Evolutionary conservation across 2,329 filamentous ascomycete genomes (phyloP).

Genomic region (Alternaria triticimaculans): DNA sequence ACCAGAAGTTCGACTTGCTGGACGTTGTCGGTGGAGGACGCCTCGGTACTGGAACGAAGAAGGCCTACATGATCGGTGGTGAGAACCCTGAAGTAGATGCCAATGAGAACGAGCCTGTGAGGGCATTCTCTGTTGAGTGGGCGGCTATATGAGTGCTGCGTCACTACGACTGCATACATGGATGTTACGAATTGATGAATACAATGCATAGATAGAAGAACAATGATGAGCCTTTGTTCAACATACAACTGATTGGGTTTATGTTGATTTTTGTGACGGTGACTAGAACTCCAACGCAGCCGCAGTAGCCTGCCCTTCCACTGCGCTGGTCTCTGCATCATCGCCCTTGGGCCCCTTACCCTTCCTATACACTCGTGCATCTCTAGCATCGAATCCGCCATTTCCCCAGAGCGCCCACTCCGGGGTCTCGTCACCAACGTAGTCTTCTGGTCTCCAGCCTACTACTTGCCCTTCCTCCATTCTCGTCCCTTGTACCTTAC

Average conservation of each 20-base stretch:
- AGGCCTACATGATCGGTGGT: conserved; percentile 87
- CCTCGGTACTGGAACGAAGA: conserved; percentile 93
- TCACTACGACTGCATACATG: not conserved
- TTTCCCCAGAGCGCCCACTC: conserved; percentile 97
- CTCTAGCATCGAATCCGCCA: conserved; percentile 90
- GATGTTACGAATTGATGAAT: conserved; percentile 11
- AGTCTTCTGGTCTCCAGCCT: conserved; percentile 88
- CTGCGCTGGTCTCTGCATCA: conserved; percentile 14
- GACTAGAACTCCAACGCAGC: conserved; percentile 17
- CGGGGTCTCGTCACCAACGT: conserved; percentile 82
- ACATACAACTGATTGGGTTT: not conserved
- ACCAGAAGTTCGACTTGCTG: conserved; percentile 82
- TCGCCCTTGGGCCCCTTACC: conserved; percentile 63
- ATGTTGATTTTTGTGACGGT: not conserved
- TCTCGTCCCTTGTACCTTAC: conserved; percentile 46
- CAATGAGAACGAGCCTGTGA: conserved; percentile 55
- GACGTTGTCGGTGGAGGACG: conserved; percentile 86
- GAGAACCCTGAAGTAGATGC: conserved; percentile 44
- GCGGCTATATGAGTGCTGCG: conserved; percentile 73
- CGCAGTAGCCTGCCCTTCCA: conserved; percentile 9
- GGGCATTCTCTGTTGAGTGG: conserved; percentile 90
- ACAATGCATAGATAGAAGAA: conserved; percentile 8
- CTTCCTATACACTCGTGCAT: conserved; percentile 86
- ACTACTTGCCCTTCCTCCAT: conserved; percentile 53
- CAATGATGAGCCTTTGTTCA: conserved; percentile 1